A percentile compares a stretch with the other conserved stretches of the same genome.
These are phyloP conservation scores for Cadophora sp. DNA, from an alignment of 2,329 filamentous ascomycete species.

Conservation along the genomic window DNA sequence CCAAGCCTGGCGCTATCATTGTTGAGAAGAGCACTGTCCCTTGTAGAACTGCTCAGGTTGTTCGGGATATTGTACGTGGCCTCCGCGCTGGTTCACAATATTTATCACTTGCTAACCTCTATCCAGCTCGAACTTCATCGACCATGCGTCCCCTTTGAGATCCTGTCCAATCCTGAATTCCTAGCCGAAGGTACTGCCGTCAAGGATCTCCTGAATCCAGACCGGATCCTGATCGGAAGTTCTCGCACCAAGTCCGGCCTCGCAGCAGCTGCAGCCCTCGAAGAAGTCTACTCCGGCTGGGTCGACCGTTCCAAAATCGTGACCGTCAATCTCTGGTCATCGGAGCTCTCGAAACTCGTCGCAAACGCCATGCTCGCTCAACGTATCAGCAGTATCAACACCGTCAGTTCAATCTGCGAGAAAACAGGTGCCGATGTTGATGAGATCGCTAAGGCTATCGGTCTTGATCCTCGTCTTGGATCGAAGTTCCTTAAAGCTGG, in stretches of 20 bases:
- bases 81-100: too few species aligned
- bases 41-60: slow-evolving; percentile 72
- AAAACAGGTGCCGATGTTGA: slow-evolving; percentile 76
- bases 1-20: slow-evolving; percentile 71
- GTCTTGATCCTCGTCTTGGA: slow-evolving; percentile 74
- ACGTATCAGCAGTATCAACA: slow-evolving; percentile 81
- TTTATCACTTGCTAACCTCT: neutral
- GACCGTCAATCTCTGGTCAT: slow-evolving; percentile 76
- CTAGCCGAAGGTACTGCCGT: slow-evolving; percentile 78
- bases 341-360: slow-evolving; percentile 78
- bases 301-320: slow-evolving; percentile 70
- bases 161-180: slow-evolving; percentile 82
- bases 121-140: slow-evolving; percentile 46
- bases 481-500: slow-evolving; percentile 75
- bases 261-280: slow-evolving; percentile 67
- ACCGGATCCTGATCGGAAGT: slow-evolving; percentile 77
- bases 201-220: slow-evolving; percentile 70
- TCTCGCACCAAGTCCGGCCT: slow-evolving; percentile 63
- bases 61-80: slow-evolving; percentile 65
- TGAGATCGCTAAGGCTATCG: slow-evolving; percentile 71
- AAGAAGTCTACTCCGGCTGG: slow-evolving; percentile 72
- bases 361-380: slow-evolving; percentile 82
- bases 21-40: slow-evolving; percentile 84
- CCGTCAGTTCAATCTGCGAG: slow-evolving; percentile 77
- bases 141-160: slow-evolving; percentile 61